These are phyloP conservation scores for Termitomyces titanicus DNA, from an alignment of 768 basidiomycete species.

Conservation along the genomic window DNA sequence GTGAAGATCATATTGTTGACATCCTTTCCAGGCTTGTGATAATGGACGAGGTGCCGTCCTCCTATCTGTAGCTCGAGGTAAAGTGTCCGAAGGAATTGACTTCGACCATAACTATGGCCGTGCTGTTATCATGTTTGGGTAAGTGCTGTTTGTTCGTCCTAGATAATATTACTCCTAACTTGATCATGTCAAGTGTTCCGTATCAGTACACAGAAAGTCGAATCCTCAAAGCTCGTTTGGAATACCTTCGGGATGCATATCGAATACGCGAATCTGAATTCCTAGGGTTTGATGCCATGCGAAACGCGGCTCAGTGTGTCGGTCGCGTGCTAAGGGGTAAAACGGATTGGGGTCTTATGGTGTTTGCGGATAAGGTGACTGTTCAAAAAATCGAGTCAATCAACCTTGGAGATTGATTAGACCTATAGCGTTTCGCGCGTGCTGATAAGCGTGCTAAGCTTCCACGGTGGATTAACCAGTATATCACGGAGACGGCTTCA, in stretches of 20 bases:
- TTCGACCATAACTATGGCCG: slow-evolving; percentile 99
- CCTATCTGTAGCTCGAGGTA: slow-evolving; percentile 95
- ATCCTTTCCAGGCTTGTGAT: slow-evolving; percentile 79
- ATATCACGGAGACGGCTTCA: slow-evolving; percentile 96
- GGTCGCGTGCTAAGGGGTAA: slow-evolving; percentile 97
- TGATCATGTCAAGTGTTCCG: slow-evolving; percentile 60
- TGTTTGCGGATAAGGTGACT: slow-evolving; percentile 94
- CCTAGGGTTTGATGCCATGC: slow-evolving; percentile 98
- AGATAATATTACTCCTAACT: slow-evolving; percentile 8
- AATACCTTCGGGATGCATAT: slow-evolving; percentile 97
- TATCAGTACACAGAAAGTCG: slow-evolving; percentile 99
- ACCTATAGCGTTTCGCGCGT: slow-evolving; percentile 76
- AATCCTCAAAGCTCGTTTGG: slow-evolving; percentile 93
- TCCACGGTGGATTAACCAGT: slow-evolving; percentile 98
- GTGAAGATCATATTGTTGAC: background rate
- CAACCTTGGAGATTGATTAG: background rate
- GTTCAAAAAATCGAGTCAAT: background rate
- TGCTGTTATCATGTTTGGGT: slow-evolving; percentile 99
- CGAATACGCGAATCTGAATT: slow-evolving; percentile 98
- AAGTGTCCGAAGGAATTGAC: slow-evolving; percentile 99
- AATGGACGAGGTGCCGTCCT: slow-evolving; percentile 97
- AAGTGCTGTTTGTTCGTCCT: slow-evolving; percentile 4
- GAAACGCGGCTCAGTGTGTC: slow-evolving; percentile 98
- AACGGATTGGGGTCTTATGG: slow-evolving; percentile 99
- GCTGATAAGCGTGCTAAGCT: slow-evolving; percentile 94